A percentile compares a stretch with the other conserved stretches of the same genome.
phyloP scores from a whole-genome alignment of 495 filamentous ascomycete species.

The Penicillium atrosanguineum region DNA sequence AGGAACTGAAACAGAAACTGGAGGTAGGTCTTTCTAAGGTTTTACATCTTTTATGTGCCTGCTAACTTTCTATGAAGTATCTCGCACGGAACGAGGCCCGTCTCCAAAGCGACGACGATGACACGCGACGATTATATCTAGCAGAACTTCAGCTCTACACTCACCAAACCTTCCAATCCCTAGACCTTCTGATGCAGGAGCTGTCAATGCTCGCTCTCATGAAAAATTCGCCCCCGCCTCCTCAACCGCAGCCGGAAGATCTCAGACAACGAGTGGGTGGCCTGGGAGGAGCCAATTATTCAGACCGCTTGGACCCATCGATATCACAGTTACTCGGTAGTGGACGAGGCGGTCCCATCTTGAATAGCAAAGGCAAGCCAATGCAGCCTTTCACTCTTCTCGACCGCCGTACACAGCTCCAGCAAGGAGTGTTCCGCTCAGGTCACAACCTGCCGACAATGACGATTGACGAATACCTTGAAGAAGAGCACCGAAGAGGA shows the following conservation, averaged over 20 bases:
- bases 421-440: slow-evolving; percentile 80
- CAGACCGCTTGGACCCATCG: slow-evolving; percentile 71
- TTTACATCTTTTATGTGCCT: neutral
- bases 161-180: slow-evolving; percentile 78
- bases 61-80: slow-evolving; percentile 46
- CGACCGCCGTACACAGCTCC: slow-evolving; percentile 71
- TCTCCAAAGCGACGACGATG: slow-evolving; percentile 71
- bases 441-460: slow-evolving; percentile 95
- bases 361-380: slow-evolving; percentile 81
- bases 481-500: slow-evolving; percentile 81
- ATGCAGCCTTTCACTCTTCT: slow-evolving; percentile 88
- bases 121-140: slow-evolving; percentile 72
- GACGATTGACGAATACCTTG: slow-evolving; percentile 96
- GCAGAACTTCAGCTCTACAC: slow-evolving; percentile 67
- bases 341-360: slow-evolving; percentile 65
- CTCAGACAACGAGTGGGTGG: slow-evolving; percentile 43
- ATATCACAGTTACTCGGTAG: slow-evolving; percentile 52
- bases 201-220: slow-evolving; percentile 75
- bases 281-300: slow-evolving; percentile 51
- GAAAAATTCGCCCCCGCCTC: slow-evolving; percentile 42
- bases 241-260: slow-evolving; percentile 42
- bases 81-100: slow-evolving; percentile 57
- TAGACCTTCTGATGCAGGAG: slow-evolving; percentile 83
- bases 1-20: slow-evolving; percentile 78
- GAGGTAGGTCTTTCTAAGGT: slow-evolving; percentile 48